phyloP scores from a whole-genome alignment of 306 rosid species.

The Adenanthera pavonina region DNA sequence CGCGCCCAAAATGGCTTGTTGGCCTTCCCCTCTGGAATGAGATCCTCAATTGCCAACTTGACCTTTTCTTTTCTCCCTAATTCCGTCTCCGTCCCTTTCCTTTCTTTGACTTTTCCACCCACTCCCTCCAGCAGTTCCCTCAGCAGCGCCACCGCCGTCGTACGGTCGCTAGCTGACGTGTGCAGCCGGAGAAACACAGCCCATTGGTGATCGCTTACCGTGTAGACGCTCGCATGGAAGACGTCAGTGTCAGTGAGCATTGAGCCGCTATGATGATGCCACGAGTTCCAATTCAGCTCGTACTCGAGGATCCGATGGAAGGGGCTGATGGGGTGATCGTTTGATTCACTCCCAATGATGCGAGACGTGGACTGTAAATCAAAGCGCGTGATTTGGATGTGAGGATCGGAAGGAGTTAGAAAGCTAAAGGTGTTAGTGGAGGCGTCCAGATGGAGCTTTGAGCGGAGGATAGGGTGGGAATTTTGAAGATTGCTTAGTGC shows the following conservation, averaged over 20 bases:
- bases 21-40: constrained; percentile 66
- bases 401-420: constrained; percentile 48
- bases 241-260: constrained; percentile 44
- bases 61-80: constrained; percentile 43
- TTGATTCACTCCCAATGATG: constrained; percentile 45
- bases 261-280: constrained; percentile 48
- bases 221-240: constrained; percentile 56
- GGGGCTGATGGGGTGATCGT: constrained; percentile 35
- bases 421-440: constrained; percentile 52
- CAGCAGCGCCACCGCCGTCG: constrained; percentile 65
- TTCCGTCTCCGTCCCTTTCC: constrained; percentile 42
- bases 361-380: constrained; percentile 62
- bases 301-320: constrained; percentile 73
- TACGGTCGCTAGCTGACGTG: constrained; percentile 77
- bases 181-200: constrained; percentile 71
- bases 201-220: constrained; percentile 45
- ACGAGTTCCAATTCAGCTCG: constrained; percentile 66
- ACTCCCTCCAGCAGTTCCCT: constrained; percentile 47
- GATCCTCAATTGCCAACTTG: constrained; percentile 64
- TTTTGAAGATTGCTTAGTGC: constrained; percentile 68
- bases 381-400: constrained; percentile 60
- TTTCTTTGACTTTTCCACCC: constrained; percentile 3
- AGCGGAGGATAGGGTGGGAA: constrained; percentile 87
- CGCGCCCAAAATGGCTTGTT: constrained; percentile 89
- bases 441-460: constrained; percentile 61